A percentile compares a stretch with the other conserved stretches of the same genome.
phyloP scores from a whole-genome alignment of 352 stramenopile genomes.

The Globisporangium emineosum region DNA sequence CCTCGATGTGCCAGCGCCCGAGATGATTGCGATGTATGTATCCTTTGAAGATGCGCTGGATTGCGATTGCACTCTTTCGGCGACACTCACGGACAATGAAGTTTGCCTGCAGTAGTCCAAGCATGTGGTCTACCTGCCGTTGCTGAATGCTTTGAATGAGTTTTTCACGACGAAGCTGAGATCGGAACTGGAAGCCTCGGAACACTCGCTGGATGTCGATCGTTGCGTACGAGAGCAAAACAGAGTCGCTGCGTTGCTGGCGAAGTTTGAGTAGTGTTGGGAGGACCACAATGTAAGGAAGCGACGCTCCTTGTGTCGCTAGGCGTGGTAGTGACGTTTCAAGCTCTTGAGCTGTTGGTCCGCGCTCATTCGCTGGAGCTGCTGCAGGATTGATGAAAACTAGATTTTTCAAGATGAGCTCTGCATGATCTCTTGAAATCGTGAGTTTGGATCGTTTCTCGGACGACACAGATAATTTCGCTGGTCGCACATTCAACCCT shows the following conservation, averaged over 20 bases:
- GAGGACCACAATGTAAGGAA: constrained; percentile 36
- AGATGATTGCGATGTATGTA: constrained; percentile 32
- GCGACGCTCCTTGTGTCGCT: background rate
- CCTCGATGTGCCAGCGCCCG: constrained; percentile 25
- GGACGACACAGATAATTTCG: constrained; percentile 31
- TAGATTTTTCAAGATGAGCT: constrained; percentile 42
- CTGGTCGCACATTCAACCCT: constrained; percentile 38
- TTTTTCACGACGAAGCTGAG: constrained; percentile 36
- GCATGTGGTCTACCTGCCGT: constrained; percentile 40
- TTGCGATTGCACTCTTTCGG: constrained; percentile 36
- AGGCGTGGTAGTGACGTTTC: background rate
- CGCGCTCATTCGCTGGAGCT: background rate
- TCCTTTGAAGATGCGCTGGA: constrained; percentile 63
- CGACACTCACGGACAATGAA: constrained; percentile 39
- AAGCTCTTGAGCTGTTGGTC: background rate
- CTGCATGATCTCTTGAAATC: constrained; percentile 38
- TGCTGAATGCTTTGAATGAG: constrained; percentile 49
- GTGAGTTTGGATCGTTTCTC: constrained; percentile 34
- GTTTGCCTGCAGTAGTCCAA: constrained; percentile 26
- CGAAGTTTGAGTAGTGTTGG: constrained; percentile 41
- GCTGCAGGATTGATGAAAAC: constrained; percentile 37
- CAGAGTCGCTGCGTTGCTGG: constrained; percentile 23
- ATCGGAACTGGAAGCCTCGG: constrained; percentile 58
- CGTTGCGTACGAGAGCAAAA: constrained; percentile 25
- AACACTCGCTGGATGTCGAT: constrained; percentile 50